Evolutionary conservation across 2,329 filamentous ascomycete genomes (phyloP).

Genomic region (Aureobasidium sp.): DNA sequence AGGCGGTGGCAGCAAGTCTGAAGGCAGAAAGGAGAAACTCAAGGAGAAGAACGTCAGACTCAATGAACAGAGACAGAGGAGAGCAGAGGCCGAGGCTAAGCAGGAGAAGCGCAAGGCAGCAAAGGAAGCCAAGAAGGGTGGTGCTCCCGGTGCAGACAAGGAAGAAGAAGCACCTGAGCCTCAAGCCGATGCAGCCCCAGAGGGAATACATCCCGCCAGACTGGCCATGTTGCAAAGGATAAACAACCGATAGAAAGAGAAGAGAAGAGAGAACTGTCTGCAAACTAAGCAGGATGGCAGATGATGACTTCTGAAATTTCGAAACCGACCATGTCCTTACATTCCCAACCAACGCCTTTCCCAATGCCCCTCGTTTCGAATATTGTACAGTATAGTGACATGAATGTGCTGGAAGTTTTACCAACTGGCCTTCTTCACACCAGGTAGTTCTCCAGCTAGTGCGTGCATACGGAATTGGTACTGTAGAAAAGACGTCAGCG

Average conservation of each 20-base stretch:
- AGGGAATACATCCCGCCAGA: slow-evolving; percentile 27
- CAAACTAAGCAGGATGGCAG: not conserved
- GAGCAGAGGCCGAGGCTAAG: slow-evolving; percentile 40
- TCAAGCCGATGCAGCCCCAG: slow-evolving; percentile 9
- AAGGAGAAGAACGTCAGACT: slow-evolving; percentile 78
- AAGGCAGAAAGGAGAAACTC: slow-evolving; percentile 66
- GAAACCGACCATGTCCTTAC: not conserved
- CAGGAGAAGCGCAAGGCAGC: slow-evolving; percentile 35
- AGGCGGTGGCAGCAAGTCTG: slow-evolving; percentile 64
- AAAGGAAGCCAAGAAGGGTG: slow-evolving; percentile 24
- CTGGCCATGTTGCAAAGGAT: slow-evolving; percentile 18
- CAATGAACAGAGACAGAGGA: slow-evolving; percentile 54
- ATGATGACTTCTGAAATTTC: not conserved
- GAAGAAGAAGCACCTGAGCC: slow-evolving; percentile 16
- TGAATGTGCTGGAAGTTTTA: slow-evolving; percentile 30
- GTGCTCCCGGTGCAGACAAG: slow-evolving; percentile 14
- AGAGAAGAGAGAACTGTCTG: not conserved
- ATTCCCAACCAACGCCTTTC: slow-evolving; percentile 5
- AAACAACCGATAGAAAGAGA: not conserved
- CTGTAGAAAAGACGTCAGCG: slow-evolving; percentile 38
- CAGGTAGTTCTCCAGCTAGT: slow-evolving; percentile 73
- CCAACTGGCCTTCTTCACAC: slow-evolving; percentile 96
- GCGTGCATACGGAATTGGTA: slow-evolving; percentile 91
- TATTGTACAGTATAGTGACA: slow-evolving; percentile 1
- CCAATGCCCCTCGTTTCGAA: not conserved